These are phyloP conservation scores for Phytophthora europaea DNA, from an alignment of 352 stramenopile genomes.

Conservation along the genomic window DNA sequence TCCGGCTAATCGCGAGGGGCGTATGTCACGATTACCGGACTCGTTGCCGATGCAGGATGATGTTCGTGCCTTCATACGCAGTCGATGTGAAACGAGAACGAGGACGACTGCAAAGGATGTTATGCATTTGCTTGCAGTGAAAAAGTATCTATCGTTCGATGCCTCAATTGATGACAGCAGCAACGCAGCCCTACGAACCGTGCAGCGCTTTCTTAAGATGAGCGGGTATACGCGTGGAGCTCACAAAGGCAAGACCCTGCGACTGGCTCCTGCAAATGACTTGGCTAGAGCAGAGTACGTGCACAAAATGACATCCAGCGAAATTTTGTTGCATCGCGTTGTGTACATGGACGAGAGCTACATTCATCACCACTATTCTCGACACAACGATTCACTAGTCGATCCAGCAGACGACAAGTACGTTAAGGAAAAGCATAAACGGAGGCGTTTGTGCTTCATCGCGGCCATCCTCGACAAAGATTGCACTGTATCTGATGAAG, in stretches of 20 bases:
- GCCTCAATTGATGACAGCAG: not conserved
- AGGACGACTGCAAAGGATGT: not conserved
- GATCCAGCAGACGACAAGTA: constrained; percentile 29
- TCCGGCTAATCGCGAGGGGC: not conserved
- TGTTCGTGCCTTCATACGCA: not conserved
- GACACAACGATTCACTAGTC: constrained; percentile 6
- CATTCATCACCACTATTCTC: constrained; percentile 31
- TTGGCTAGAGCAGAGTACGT: constrained; percentile 12
- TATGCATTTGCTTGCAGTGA: not conserved
- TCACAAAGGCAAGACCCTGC: constrained; percentile 1
- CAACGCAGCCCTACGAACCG: too few species aligned
- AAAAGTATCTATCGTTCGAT: not conserved
- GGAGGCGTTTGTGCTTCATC: not conserved
- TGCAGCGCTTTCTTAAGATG: too few species aligned
- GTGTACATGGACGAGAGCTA: constrained; percentile 45
- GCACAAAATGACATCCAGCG: constrained; percentile 4
- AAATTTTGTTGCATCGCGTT: constrained; percentile 7
- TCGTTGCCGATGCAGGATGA: not conserved
- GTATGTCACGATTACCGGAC: not conserved
- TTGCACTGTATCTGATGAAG: constrained; percentile 7
- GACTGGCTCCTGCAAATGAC: constrained; percentile 8
- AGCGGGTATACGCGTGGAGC: not conserved
- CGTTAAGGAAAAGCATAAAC: not conserved
- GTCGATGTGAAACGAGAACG: not conserved
- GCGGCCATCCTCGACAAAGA: not conserved